Evolutionary conservation across 2,329 filamentous ascomycete species (phyloP).

Genomic region (Penicillium capsulatum): DNA sequence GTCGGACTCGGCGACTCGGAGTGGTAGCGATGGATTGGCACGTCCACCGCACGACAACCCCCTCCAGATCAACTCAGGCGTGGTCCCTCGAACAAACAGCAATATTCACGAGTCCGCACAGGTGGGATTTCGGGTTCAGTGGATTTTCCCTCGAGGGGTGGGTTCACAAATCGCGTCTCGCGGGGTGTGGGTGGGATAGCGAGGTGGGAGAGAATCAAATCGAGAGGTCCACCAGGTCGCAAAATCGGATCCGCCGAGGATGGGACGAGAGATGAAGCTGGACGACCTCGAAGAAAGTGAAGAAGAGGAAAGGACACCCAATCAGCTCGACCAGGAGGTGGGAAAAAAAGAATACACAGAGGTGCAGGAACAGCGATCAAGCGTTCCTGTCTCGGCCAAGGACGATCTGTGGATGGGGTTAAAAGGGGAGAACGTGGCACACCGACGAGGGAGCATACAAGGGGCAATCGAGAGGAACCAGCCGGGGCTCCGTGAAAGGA

Average conservation of each 20-base stretch:
- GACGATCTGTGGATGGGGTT: conserved; percentile 3
- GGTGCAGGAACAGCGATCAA: conserved; percentile 4
- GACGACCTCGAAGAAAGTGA: background rate
- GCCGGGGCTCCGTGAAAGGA: conserved; percentile 20
- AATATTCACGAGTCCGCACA: background rate
- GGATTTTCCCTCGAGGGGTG: too few relatives aligned
- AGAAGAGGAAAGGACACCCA: background rate
- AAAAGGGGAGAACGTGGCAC: conserved; percentile 8
- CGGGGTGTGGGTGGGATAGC: too few relatives aligned
- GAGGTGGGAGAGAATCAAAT: too few relatives aligned
- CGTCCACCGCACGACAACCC: conserved; percentile 15
- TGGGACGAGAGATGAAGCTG: background rate
- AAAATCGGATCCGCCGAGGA: too few relatives aligned
- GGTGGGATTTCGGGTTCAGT: too few relatives aligned
- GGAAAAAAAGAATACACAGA: conserved; percentile 8
- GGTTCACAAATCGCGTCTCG: background rate
- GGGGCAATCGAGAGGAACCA: conserved; percentile 21
- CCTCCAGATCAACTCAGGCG: conserved; percentile 18
- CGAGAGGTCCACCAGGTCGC: too few relatives aligned
- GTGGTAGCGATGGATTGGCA: conserved; percentile 6
- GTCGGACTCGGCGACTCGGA: conserved; percentile 13
- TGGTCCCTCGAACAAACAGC: background rate
- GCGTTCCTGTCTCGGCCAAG: background rate
- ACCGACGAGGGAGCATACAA: background rate
- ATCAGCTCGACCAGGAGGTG: conserved; percentile 10